A percentile compares a stretch with the other conserved stretches of the same genome.
phyloP scores from a whole-genome alignment of 768 basidiomycete species.

The Daedalea quercina region DNA sequence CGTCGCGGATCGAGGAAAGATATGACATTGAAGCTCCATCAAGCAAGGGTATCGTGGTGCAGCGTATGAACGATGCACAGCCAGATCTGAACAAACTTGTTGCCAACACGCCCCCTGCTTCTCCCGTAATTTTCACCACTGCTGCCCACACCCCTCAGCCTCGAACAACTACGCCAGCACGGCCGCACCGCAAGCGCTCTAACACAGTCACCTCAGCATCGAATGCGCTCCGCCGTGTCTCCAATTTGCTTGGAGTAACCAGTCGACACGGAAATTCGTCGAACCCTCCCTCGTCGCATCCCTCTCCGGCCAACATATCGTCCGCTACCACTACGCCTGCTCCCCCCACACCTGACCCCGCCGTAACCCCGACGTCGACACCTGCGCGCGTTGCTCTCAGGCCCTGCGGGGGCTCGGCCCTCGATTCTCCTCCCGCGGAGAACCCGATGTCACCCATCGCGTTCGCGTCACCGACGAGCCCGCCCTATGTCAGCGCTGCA shows the following conservation, averaged over 20 bases:
- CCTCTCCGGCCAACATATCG: too few relatives aligned
- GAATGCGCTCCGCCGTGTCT: background rate
- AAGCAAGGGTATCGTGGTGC: background rate
- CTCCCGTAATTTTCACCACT: background rate
- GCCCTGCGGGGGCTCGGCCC: background rate
- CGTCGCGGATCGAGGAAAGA: background rate
- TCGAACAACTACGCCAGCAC: background rate
- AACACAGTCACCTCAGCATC: background rate
- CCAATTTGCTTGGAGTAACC: background rate
- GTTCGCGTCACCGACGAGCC: background rate
- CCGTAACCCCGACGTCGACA: background rate
- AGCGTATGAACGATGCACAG: background rate
- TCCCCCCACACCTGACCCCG: background rate
- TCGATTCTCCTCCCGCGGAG: background rate
- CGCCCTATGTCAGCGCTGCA: background rate
- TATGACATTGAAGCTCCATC: background rate
- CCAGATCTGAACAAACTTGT: background rate
- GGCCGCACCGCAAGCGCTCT: background rate
- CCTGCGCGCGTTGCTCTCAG: background rate
- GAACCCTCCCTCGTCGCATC: background rate
- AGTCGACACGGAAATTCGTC: background rate
- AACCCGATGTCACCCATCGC: background rate
- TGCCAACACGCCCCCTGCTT: background rate
- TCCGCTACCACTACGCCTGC: background rate
- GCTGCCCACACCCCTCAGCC: background rate